Base-by-base conservation (phyloP, 768 basidiomycete genomes). In the Naematelia aurantialba region DNA sequence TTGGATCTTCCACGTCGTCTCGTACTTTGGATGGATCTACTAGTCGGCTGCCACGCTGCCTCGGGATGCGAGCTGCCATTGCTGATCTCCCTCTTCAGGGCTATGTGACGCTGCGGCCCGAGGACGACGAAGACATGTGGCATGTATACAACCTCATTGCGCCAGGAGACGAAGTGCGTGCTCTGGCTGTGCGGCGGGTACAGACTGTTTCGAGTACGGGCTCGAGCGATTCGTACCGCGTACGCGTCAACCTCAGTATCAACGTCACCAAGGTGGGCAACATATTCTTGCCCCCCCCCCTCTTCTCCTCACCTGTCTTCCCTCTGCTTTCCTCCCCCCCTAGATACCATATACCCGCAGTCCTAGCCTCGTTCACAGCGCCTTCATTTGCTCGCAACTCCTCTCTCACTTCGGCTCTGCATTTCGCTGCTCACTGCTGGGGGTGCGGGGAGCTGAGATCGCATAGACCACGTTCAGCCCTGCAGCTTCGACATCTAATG, bases 41-140 rank as follows among this genome's bases (percentile, higher is more conserved):
- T 39, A 39, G 34, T 17, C 34, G 17, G 34, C 8, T 39, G 34
- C 8, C 17, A 39, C 8, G 17, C 34, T 8, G 8, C 34, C 34
- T 8, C 17, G 17, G 17, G 34, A 8, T 8, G 17, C 8, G 8
- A 17, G 34, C 34, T 39, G 34, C 8, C 29, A 48, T 13, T 19
- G 48, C 31, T 25, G 4, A 52, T 77, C 75, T 68, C 45, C 53
- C 61, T 50, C 53, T 22, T 5, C 69, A 93, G 91, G 94, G 94
- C 17, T 85, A 92, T 83, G 89, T 96, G 62, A 90, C 85, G n/a
- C 81, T 97, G 46, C 85, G 90, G 49, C 93, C 94, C 3, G 92
- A 99, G 76, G 93, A 98, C 68, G 91, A 97, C 70, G 96, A 99
- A 79, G 96, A 99, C 77, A 96, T 99, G 88, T 99, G 94, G 93